These are phyloP conservation scores for Nannochloris sp. DNA, from an alignment of 139 green algal genomes.

Conservation along the genomic window DNA sequence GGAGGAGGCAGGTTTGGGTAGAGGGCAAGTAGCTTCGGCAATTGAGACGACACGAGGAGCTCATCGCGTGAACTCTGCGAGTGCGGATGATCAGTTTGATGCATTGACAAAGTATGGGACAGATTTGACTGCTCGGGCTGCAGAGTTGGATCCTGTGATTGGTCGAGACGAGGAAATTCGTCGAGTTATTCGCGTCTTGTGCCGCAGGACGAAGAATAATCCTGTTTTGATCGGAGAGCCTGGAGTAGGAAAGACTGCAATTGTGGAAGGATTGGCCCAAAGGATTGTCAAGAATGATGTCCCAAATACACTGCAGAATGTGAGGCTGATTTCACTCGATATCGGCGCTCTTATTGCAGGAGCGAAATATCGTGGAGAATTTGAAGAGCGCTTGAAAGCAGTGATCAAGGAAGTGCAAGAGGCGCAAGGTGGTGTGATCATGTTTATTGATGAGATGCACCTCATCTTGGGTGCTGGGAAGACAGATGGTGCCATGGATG, in stretches of 20 bases:
- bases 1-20: constrained; percentile 47
- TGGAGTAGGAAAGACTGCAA: constrained; percentile 71
- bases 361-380: constrained; percentile 85
- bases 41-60: constrained; percentile 54
- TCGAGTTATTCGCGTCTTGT: constrained; percentile 78
- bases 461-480: constrained; percentile 59
- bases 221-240: constrained; percentile 90
- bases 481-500: constrained; percentile 80
- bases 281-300: constrained; percentile 76
- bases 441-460: constrained; percentile 97
- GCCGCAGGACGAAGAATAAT: constrained; percentile 96
- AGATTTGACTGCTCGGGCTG: constrained; percentile 83
- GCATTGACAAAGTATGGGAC: constrained; percentile 80
- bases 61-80: constrained; percentile 36
- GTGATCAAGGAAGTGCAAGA: constrained; percentile 70
- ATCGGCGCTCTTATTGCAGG: constrained; percentile 86
- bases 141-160: constrained; percentile 89
- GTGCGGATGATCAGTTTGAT: constrained; percentile 74
- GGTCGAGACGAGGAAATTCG: constrained; percentile 76
- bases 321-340: constrained; percentile 75
- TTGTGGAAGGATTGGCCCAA: constrained; percentile 86
- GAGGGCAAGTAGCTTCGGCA: constrained; percentile 48
- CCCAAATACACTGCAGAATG: constrained; percentile 52
- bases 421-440: constrained; percentile 49
- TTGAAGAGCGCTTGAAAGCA: constrained; percentile 89